Conservation (phyloP, 106 monocot genomes). For the Posidonia australis region DNA sequence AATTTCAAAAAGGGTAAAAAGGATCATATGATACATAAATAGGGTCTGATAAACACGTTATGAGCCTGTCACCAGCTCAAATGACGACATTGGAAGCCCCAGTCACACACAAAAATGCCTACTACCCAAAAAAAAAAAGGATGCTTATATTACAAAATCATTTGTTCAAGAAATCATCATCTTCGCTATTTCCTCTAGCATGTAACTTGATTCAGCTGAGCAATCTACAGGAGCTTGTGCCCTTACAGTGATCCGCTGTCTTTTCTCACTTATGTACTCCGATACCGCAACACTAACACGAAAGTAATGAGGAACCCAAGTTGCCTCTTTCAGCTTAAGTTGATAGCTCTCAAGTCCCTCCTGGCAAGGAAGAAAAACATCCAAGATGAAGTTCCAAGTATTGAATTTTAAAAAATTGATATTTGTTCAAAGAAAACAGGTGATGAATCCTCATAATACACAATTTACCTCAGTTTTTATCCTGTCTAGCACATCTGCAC, state of each 20-base stretch:
- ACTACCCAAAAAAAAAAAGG: no score
- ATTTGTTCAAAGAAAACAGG: no score
- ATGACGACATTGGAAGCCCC: no score
- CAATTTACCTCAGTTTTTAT: slow-evolving; percentile 54
- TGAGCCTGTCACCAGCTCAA: no score
- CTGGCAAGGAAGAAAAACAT: slow-evolving; percentile 14
- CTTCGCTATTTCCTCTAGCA: slow-evolving; percentile 80
- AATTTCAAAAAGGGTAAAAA: no score
- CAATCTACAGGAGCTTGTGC: slow-evolving; percentile 43
- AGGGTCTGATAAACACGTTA: no score
- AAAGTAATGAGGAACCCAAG: slow-evolving; percentile 69
- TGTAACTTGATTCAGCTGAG: slow-evolving; percentile 54
- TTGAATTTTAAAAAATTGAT: not conserved
- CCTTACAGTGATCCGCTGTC: slow-evolving; percentile 84
- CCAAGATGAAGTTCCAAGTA: not conserved
- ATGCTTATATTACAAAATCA: not conserved
- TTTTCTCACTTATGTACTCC: slow-evolving; percentile 75
- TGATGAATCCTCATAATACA: not conserved
- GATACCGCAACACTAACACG: slow-evolving; percentile 57
- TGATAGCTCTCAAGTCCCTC: slow-evolving; percentile 72
- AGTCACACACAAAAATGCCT: no score
- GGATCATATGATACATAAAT: no score
- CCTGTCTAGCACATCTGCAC: slow-evolving; percentile 81
- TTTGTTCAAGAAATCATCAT: slow-evolving; percentile 25
- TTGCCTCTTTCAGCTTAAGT: slow-evolving; percentile 61